Percentiles rank a stretch among this genome's conserved stretches.
These are phyloP conservation scores for Cyberlindnera subsufficiens DNA, from an alignment of 805 yeast genomes.

Conservation along the genomic window DNA sequence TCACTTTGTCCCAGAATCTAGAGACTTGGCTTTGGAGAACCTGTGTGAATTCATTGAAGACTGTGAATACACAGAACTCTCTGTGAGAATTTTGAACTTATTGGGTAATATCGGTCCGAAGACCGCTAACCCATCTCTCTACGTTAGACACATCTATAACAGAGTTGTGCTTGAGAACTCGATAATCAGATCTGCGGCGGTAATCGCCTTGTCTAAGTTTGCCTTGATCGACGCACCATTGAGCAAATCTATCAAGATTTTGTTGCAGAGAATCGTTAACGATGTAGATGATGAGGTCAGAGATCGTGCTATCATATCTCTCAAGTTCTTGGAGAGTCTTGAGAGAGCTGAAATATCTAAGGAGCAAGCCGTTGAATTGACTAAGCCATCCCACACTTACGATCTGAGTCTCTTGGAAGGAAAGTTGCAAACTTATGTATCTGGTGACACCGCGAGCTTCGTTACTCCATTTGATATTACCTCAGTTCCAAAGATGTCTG, in stretches of 20 bases:
- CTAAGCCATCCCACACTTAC: constrained; percentile 63
- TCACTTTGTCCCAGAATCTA: constrained; percentile 76
- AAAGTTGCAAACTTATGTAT: constrained; percentile 66
- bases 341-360: constrained; percentile 30
- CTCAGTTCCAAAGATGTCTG: constrained; percentile 56
- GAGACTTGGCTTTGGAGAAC: constrained; percentile 77
- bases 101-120: constrained; percentile 94
- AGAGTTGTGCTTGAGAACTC: constrained; percentile 95
- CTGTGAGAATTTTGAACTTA: constrained; percentile 87
- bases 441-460: constrained; percentile 33
- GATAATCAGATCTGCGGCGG: constrained; percentile 92
- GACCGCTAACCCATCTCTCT: constrained; percentile 78
- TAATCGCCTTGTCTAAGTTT: constrained; percentile 85
- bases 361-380: constrained; percentile 38
- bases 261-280: constrained; percentile 75
- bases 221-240: constrained; percentile 68
- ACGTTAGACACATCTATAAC: constrained; percentile 94
- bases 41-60: constrained; percentile 97
- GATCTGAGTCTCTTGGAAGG: constrained; percentile 76
- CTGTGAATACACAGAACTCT: constrained; percentile 91
- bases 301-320: constrained; percentile 89
- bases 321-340: constrained; percentile 48
- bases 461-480: constrained; percentile 65
- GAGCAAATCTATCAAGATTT: constrained; percentile 61
- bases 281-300: constrained; percentile 96